Evolutionary conservation across 495 filamentous ascomycete genomes (phyloP), one percentile per base, ranked within the genome.

Genomic region (Chaetomidium leptoderma): DNA sequence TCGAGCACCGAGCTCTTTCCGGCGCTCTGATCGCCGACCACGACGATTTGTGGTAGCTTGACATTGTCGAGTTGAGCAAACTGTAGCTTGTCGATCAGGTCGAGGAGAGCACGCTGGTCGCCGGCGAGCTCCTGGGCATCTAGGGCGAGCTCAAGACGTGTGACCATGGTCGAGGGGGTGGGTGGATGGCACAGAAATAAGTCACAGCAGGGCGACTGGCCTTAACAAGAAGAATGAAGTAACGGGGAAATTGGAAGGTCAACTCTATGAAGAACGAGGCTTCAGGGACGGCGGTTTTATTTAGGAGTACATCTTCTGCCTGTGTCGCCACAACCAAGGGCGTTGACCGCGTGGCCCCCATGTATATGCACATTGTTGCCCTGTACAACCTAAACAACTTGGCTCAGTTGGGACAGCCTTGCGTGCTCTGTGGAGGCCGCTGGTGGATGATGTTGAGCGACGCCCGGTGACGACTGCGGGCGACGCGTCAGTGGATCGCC

Each of bases 1-100:
- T 90, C 86, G 0, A 91, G 78, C 0, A 91, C 85, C 0, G 86
- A 90, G 62, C 83, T 87, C 61, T 90, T 91, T 2, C 88, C 87
- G 11, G 81, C 79, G 0, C 83, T 86, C 60, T 89, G 86, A 63
- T 87, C 81, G 0, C 87, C 87, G 55, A 85, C 85, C n/a, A 90
- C 86, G 13, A 90, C 78, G 24, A 92, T 74, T 57, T 90, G 86
- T 0, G 88, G 88, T 0, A 89, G 76, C 51, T 72, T 74, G 59
- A 72, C 70, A 68, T 70, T 70, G 51, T 74, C 70, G 26, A 74
- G 65, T 49, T 72, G 71, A 19, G 71, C 71, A 54, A 68, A 74
- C 51, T 71, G 71, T 5, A 74, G 66, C 54, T 74, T 74, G 52
- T 72, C 71, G 49, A 72, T 68, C n/a, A 72, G 61, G 37, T 74